Conservation (phyloP, 2,329 filamentous ascomycete genomes). For the Cryphonectria nitschkei region DNA sequence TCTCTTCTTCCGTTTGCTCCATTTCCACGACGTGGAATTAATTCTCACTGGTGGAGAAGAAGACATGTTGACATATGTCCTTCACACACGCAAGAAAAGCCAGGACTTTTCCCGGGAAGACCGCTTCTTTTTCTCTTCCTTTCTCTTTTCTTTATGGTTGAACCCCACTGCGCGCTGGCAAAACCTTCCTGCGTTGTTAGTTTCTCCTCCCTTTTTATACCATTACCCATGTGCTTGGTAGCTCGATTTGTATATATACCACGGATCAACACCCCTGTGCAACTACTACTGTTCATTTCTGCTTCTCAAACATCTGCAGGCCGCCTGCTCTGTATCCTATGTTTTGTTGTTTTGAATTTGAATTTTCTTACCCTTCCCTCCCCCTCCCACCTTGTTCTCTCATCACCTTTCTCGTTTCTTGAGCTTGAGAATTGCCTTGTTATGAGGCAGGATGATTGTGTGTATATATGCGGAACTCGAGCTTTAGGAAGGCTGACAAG, state of each 20-base stretch:
- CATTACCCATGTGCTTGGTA: not conserved
- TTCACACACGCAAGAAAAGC: constrained; percentile 2
- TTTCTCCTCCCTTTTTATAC: not conserved
- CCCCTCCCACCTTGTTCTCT: too few species aligned
- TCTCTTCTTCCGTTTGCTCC: not conserved
- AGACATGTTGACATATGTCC: not conserved
- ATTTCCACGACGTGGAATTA: not conserved
- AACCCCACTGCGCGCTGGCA: constrained; percentile 4
- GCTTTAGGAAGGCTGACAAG: not conserved
- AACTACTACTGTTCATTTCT: not conserved
- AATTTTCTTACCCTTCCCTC: not conserved
- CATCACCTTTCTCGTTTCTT: not conserved
- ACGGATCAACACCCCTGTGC: constrained; percentile 6
- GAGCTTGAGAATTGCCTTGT: not conserved
- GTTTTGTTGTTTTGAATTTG: not conserved
- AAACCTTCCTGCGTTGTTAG: not conserved
- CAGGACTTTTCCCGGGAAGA: constrained; percentile 1
- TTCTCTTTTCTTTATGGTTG: not conserved
- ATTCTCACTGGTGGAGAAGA: constrained; percentile 15
- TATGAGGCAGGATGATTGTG: not conserved
- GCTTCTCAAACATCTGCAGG: not conserved
- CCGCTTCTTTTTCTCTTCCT: not conserved
- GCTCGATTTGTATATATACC: not conserved
- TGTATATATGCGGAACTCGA: not conserved
- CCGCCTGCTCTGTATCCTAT: not conserved